A percentile compares a stretch with the other conserved stretches of the same genome.
Conservation (phyloP, 345 rosid genomes). For the Cardiospermum halicacabum region DNA sequence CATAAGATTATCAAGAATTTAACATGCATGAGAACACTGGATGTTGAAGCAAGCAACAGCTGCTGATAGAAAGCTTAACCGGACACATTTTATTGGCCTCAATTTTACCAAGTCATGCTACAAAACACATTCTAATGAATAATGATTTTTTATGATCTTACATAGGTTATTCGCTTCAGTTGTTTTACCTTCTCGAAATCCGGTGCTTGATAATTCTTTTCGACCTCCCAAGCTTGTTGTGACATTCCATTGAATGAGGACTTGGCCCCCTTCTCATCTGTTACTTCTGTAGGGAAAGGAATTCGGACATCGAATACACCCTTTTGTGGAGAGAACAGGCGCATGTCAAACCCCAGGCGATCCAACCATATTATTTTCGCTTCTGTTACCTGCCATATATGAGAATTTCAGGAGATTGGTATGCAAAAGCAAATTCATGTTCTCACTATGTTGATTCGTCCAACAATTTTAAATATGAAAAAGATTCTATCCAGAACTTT, state of each 20-base stretch:
- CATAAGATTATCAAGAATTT: not conserved
- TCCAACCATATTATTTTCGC: conserved; percentile 91
- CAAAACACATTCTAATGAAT: not conserved
- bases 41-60: not conserved
- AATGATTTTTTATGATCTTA: conserved; percentile 13
- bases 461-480: not conserved
- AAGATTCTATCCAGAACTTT: not conserved
- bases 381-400: conserved; percentile 54
- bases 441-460: not conserved
- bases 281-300: conserved; percentile 83
- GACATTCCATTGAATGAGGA: conserved; percentile 93
- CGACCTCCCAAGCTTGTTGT: conserved; percentile 93
- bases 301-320: conserved; percentile 66
- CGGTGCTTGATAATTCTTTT: conserved; percentile 49
- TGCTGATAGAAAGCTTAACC: not conserved
- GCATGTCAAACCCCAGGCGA: conserved; percentile 76
- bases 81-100: conserved; percentile 7
- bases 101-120: not conserved
- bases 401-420: conserved; percentile 7
- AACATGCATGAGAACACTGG: not conserved
- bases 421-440: not conserved
- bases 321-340: conserved; percentile 48
- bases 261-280: conserved; percentile 80
- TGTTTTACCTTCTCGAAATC: conserved; percentile 63
- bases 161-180: conserved; percentile 45